phyloP scores from a whole-genome alignment of 495 filamentous ascomycete species.

The Friedmanniomyces endolithicus region DNA sequence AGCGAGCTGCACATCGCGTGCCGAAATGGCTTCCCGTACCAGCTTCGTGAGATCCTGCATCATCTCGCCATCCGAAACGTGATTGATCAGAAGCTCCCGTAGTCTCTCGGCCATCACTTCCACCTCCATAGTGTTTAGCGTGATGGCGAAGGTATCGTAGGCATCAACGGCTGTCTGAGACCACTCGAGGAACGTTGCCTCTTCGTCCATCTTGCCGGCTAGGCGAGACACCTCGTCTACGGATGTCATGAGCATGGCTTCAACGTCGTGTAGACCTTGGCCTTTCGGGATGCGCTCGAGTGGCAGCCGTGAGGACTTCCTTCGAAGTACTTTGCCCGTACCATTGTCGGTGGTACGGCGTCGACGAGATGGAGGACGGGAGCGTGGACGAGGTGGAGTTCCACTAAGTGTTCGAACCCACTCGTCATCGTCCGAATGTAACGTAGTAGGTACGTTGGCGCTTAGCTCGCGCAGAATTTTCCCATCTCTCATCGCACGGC shows the following conservation, averaged over 20 bases:
- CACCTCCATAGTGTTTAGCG: neutral
- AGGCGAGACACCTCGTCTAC: neutral
- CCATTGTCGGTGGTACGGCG: conserved; percentile 3
- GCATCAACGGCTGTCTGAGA: conserved; percentile 1
- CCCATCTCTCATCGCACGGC: neutral
- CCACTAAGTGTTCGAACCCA: neutral
- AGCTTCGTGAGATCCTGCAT: conserved; percentile 10
- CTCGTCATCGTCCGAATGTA: neutral
- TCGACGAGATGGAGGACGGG: neutral
- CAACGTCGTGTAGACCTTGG: conserved; percentile 17
- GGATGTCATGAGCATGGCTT: neutral
- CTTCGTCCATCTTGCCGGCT: conserved; percentile 2
- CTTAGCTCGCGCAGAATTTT: conserved; percentile 7
- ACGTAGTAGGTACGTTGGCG: neutral
- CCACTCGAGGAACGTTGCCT: conserved; percentile 3
- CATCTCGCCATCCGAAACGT: conserved; percentile 16
- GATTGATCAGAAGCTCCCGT: conserved; percentile 5
- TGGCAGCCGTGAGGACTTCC: conserved; percentile 19
- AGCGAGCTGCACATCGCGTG: neutral
- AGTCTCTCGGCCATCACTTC: neutral
- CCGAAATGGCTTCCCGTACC: neutral
- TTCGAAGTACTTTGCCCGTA: conserved; percentile 1
- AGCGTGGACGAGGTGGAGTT: neutral
- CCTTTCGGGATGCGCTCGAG: conserved; percentile 22
- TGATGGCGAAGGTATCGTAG: neutral